Conservation (phyloP, 2,329 filamentous ascomycete species). For the Pseudocercospora cruenta region DNA sequence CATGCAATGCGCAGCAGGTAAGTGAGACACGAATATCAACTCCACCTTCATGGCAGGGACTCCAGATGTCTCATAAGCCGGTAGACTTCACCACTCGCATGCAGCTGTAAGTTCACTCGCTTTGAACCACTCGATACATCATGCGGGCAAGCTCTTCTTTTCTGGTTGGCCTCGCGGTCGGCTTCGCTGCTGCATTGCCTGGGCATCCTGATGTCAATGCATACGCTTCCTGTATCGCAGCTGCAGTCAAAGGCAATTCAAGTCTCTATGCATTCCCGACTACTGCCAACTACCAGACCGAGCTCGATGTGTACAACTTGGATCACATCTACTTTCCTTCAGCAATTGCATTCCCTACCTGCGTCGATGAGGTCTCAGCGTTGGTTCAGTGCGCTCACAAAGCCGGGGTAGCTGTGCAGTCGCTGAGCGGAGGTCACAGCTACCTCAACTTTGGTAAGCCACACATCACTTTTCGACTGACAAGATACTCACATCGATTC, state of each 20-base stretch:
- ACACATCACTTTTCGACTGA: not conserved
- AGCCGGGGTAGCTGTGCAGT: conserved; percentile 14
- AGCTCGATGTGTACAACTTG: conserved; percentile 18
- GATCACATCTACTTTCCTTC: conserved; percentile 20
- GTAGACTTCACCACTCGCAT: not conserved
- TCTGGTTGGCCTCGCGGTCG: conserved; percentile 7
- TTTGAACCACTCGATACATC: not conserved
- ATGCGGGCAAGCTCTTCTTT: conserved; percentile 1
- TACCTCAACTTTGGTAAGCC: conserved; percentile 16
- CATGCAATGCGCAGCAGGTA: not conserved
- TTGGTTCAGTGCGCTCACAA: conserved; percentile 16
- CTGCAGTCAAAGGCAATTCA: conserved; percentile 13
- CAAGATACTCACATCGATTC: not conserved
- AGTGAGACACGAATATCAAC: not conserved
- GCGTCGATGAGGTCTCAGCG: conserved; percentile 10
- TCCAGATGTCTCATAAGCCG: conserved; percentile 4
- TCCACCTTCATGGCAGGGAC: not conserved
- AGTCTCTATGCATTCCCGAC: conserved; percentile 16
- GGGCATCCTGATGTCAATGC: not conserved
- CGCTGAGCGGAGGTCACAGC: conserved; percentile 21
- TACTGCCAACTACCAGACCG: conserved; percentile 10
- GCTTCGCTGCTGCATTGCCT: conserved; percentile 7
- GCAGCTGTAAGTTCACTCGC: not conserved
- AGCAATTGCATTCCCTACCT: conserved; percentile 17
- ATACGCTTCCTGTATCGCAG: conserved; percentile 14